Evolutionary conservation across 108 stramenopile species (phyloP), one percentile per base, ranked within the genome.

Genomic region (Discostella stelligeroides): DNA sequence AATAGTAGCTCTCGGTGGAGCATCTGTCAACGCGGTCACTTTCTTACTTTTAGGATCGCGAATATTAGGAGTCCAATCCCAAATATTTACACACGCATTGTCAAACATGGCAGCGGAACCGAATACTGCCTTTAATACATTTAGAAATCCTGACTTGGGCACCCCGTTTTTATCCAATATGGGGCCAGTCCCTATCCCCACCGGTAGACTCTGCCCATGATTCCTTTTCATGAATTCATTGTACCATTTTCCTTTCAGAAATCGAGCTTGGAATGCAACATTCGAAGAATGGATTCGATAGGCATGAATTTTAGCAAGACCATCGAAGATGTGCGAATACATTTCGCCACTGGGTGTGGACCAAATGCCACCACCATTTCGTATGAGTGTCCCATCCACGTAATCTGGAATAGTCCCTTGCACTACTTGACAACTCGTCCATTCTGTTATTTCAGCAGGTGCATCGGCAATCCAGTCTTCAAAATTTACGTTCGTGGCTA

Each of bases 401-500:
- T 72, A 72, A 2, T 48, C 42, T 13, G 80, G 80, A 24, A 81
- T 76, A 1, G 15, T 55, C 9, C 70, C 76, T 34, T 34, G 3
- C 38, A 34, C 45, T 17, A 34, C 45, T 17, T 23, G 37, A 39
- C 59, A 49, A 15, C 6, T 20, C 14, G 59, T 74, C 54, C 53
- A 60, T 24, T 48, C 46, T 8, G 39, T 63, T 8, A 80, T 45
- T 64, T 81, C 80, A 14, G 70, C 42, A 6, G 70, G 74, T 34
- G 80, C 68, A 50, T 76, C 70, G 29, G 75, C 40, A 38, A 81
- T 71, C 80, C 80, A 81, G 21, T 76, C 75, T 15, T 70, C 70
- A 58, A 81, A 81, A 49, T 76, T 76, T 40, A 76, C 70, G 25
- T 76, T 79, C 8, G 47, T 39, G 4, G 54, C 43, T 2, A 10